Evolutionary conservation across 768 basidiomycete genomes (phyloP).

Genomic region (Panaeolus papilionaceus): DNA sequence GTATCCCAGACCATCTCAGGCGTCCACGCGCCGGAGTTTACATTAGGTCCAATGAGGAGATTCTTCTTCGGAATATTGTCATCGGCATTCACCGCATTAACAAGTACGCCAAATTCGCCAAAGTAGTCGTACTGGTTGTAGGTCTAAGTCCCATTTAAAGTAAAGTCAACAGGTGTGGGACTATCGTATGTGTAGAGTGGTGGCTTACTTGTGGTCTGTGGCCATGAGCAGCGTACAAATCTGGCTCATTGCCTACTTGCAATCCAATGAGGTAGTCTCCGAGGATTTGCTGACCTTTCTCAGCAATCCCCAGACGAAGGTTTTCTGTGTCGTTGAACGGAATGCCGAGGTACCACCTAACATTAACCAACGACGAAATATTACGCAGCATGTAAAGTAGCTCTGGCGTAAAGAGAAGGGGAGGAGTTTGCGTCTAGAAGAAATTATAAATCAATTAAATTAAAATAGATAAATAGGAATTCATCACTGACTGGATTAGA

Average conservation of each 20-base stretch:
- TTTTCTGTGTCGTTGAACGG: constrained; percentile 73
- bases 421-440: constrained; percentile 68
- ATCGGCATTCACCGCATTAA: constrained; percentile 50
- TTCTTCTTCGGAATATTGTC: constrained; percentile 39
- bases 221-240: constrained; percentile 51
- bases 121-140: constrained; percentile 57
- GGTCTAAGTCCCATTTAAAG: constrained; percentile 15
- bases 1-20: constrained; percentile 61
- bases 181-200: neutral
- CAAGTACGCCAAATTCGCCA: constrained; percentile 57
- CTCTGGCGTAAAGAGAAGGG: constrained; percentile 67
- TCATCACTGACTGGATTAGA: constrained; percentile 47
- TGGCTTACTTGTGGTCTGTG: constrained; percentile 39
- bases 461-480: neutral
- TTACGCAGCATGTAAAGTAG: constrained; percentile 71
- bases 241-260: constrained; percentile 77
- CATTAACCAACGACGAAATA: constrained; percentile 63
- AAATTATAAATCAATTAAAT: neutral
- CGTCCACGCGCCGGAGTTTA: constrained; percentile 58
- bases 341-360: constrained; percentile 71
- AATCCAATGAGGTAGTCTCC: constrained; percentile 72
- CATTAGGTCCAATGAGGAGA: constrained; percentile 64
- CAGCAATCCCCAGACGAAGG: constrained; percentile 61
- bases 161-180: neutral
- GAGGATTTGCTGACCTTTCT: constrained; percentile 67